Conservation (phyloP, 306 rosid genomes). For the Delonix regia region DNA sequence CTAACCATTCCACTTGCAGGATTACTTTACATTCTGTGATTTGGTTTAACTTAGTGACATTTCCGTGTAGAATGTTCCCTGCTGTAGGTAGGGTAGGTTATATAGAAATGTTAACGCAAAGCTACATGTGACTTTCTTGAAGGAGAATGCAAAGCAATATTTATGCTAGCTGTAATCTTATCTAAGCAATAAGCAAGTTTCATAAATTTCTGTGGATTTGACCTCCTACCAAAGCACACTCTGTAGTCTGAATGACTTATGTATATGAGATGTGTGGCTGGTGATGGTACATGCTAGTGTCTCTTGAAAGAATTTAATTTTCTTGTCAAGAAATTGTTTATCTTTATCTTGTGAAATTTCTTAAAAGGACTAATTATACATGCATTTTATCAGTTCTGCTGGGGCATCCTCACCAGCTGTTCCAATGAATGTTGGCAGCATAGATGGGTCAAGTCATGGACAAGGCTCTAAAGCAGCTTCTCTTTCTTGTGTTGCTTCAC, state of each 20-base stretch:
- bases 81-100: background rate
- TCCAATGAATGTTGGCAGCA: slow-evolving; percentile 89
- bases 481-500: slow-evolving; percentile 93
- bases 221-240: slow-evolving; percentile 1
- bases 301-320: slow-evolving; percentile 13
- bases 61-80: background rate
- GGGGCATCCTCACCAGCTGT: slow-evolving; percentile 95
- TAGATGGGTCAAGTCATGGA: slow-evolving; percentile 85
- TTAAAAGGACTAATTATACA: slow-evolving; percentile 31
- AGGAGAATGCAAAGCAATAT: background rate
- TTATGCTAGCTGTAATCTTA: background rate
- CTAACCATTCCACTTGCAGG: background rate
- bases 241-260: background rate
- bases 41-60: background rate
- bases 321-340: slow-evolving; percentile 22
- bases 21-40: background rate
- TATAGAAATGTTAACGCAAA: background rate
- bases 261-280: slow-evolving; percentile 5
- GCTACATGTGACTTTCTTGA: background rate
- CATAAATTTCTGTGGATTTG: slow-evolving; percentile 10
- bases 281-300: background rate
- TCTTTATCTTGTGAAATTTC: slow-evolving; percentile 19
- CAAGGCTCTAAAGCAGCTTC: slow-evolving; percentile 95
- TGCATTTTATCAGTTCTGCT: slow-evolving; percentile 76
- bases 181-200: background rate